phyloP scores from a whole-genome alignment of 805 yeast species.

The Yarrowia osloensis region DNA sequence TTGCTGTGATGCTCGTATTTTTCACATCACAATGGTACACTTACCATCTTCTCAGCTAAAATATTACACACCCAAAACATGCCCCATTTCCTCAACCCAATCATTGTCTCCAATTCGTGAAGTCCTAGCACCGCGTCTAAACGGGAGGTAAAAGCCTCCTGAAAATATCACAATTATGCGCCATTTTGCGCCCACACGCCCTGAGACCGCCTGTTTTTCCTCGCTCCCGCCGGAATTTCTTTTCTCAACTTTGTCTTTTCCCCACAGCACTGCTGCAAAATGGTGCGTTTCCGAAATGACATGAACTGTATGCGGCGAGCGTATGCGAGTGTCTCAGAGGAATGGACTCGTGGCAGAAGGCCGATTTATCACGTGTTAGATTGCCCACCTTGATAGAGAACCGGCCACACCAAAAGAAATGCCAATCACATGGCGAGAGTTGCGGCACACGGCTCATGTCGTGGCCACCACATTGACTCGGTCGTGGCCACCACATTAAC shows the following conservation, averaged over 20 bases:
- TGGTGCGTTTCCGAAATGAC: slow-evolving; percentile 22
- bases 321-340: background rate
- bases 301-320: background rate
- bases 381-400: background rate
- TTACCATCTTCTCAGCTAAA: too few species aligned
- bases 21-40: too few species aligned
- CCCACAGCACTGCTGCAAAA: background rate
- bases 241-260: background rate
- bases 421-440: background rate
- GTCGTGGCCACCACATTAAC: background rate
- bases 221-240: background rate
- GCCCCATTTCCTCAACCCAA: too few species aligned
- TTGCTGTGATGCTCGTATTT: too few species aligned
- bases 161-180: background rate
- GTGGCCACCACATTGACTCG: background rate
- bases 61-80: too few species aligned
- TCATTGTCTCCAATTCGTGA: too few species aligned
- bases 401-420: background rate
- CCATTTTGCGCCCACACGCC: background rate
- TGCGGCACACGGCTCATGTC: background rate
- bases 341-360: slow-evolving; percentile 2
- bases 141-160: background rate
- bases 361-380: background rate
- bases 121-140: background rate
- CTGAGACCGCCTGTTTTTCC: background rate